Evolutionary conservation across 257 asterid species (phyloP).

Genomic region (Jasminum sambac): DNA sequence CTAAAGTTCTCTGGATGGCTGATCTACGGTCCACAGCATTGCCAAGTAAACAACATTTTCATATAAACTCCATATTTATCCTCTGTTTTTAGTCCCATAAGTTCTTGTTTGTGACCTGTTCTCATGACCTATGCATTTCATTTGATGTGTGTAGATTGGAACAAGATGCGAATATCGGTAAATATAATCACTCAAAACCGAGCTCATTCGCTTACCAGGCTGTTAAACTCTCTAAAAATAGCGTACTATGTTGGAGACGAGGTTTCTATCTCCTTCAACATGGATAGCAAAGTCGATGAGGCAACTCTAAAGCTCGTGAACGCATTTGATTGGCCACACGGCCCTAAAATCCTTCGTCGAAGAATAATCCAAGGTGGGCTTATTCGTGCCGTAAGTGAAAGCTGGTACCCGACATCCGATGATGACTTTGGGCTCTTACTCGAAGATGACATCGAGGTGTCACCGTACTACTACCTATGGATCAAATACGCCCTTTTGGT

Average conservation of each 20-base stretch:
- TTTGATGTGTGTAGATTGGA: slow-evolving; percentile 67
- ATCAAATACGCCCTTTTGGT: slow-evolving; percentile 76
- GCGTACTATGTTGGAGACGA: slow-evolving; percentile 89
- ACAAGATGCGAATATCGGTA: slow-evolving; percentile 64
- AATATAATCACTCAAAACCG: slow-evolving; percentile 89
- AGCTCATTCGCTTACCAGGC: slow-evolving; percentile 59
- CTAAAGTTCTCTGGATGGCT: slow-evolving; percentile 87
- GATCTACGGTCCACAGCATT: slow-evolving; percentile 83
- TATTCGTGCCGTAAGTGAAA: slow-evolving; percentile 86
- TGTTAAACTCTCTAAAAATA: slow-evolving; percentile 64
- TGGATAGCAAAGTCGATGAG: slow-evolving; percentile 88
- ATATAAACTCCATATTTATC: neutral
- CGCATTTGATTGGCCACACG: slow-evolving; percentile 82
- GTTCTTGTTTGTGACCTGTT: neutral
- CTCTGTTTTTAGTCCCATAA: neutral
- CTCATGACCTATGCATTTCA: slow-evolving; percentile 5
- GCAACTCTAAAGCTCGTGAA: slow-evolving; percentile 64
- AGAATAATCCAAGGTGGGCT: slow-evolving; percentile 95
- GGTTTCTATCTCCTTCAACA: slow-evolving; percentile 74
- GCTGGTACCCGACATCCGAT: slow-evolving; percentile 93
- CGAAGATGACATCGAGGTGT: slow-evolving; percentile 93
- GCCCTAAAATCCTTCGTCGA: slow-evolving; percentile 68
- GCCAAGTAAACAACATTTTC: slow-evolving; percentile 56
- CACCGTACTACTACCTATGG: slow-evolving; percentile 91
- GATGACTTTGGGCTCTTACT: slow-evolving; percentile 81